phyloP scores from a whole-genome alignment of 2,329 filamentous ascomycete genomes.

The Verruconis gallopava region DNA sequence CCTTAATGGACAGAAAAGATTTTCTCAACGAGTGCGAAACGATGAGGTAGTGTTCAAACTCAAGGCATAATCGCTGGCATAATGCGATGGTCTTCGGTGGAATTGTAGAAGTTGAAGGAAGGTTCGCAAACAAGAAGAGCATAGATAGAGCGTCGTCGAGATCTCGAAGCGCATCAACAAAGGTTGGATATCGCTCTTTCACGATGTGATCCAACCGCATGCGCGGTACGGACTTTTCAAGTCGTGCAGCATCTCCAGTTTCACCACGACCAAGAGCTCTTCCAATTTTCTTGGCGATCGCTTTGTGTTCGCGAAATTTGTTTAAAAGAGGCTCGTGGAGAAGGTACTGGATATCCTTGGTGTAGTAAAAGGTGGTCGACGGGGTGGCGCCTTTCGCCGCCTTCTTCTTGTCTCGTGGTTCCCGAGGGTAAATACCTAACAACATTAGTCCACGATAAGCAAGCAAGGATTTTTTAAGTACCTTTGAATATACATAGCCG shows the following conservation, averaged over 20 bases:
- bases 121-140: conserved; percentile 93
- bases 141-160: conserved; percentile 94
- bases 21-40: conserved; percentile 82
- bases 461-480: conserved; percentile 15
- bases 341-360: conserved; percentile 96
- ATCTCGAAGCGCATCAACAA: conserved; percentile 84
- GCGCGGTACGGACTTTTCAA: conserved; percentile 83
- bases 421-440: conserved; percentile 80
- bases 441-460: background rate
- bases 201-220: conserved; percentile 94
- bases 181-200: conserved; percentile 95
- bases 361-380: conserved; percentile 81
- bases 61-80: conserved; percentile 83
- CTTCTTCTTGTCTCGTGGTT: conserved; percentile 95
- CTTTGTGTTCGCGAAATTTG: conserved; percentile 96
- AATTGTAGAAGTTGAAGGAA: conserved; percentile 78
- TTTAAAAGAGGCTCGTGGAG: conserved; percentile 87
- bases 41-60: conserved; percentile 98
- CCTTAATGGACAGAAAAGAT: conserved; percentile 96
- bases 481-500: conserved; percentile 98
- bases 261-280: conserved; percentile 85
- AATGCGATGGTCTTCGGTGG: conserved; percentile 91
- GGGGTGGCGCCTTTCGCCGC: conserved; percentile 80
- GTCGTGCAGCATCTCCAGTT: conserved; percentile 70
- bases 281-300: conserved; percentile 94